A percentile compares a stretch with the other conserved stretches of the same genome.
These are phyloP conservation scores for Metschnikowia kunwiensis DNA, from an alignment of 805 yeast genomes.

Conservation along the genomic window DNA sequence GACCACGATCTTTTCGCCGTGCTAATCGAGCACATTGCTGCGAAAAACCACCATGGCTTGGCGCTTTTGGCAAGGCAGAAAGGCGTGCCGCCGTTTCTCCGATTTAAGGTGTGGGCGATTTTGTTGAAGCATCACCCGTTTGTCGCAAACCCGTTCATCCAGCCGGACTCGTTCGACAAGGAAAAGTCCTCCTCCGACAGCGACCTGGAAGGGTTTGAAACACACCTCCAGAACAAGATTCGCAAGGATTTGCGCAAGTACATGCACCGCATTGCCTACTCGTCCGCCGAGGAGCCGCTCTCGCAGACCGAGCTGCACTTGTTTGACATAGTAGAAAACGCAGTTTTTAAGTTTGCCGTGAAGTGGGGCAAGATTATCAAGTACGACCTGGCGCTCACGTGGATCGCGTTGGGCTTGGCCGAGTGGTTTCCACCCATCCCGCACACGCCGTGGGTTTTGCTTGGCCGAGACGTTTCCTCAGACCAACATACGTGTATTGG, in stretches of 20 bases:
- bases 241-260: conserved; percentile 60
- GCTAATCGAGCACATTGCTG: conserved; percentile 53
- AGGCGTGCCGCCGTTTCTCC: conserved; percentile 80
- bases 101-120: conserved; percentile 83
- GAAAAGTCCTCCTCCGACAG: conserved; percentile 14
- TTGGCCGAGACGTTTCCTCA: conserved; percentile 46
- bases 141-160: conserved; percentile 70
- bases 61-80: conserved; percentile 77
- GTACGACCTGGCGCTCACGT: conserved; percentile 78
- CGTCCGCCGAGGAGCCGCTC: conserved; percentile 25
- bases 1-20: conserved; percentile 48
- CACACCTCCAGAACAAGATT: conserved; percentile 34
- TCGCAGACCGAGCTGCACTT: conserved; percentile 49
- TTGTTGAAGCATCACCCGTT: conserved; percentile 80
- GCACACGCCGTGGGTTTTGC: conserved; percentile 50
- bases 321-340: conserved; percentile 53
- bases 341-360: conserved; percentile 59
- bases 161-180: conserved; percentile 44
- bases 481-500: conserved; percentile 31
- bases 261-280: conserved; percentile 44
- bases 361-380: conserved; percentile 79
- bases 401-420: conserved; percentile 85
- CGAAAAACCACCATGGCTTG: conserved; percentile 67
- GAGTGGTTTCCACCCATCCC: conserved; percentile 80
- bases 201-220: conserved; percentile 20